These are phyloP conservation scores for Debaryomycetaceae sp. DNA, from an alignment of 1,139 yeast genomes.

Conservation along the genomic window DNA sequence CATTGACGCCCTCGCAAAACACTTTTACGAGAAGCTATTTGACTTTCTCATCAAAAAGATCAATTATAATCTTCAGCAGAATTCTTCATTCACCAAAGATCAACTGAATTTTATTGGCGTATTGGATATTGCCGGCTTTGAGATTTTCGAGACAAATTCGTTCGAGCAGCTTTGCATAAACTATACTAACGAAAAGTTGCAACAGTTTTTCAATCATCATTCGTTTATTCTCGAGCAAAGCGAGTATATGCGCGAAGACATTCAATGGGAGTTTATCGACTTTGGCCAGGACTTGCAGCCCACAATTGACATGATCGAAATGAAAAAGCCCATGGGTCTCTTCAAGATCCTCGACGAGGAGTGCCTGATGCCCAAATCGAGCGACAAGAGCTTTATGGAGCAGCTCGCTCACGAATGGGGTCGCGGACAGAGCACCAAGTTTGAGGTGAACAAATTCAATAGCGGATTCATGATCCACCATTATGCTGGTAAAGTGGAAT, in stretches of 20 bases:
- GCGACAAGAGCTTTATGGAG: conserved; percentile 83
- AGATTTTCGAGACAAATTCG: conserved; percentile 87
- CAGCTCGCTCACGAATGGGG: conserved; percentile 72
- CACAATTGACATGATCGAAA: conserved; percentile 87
- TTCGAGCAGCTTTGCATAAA: conserved; percentile 97
- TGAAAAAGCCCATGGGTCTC: conserved; percentile 79
- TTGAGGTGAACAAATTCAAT: conserved; percentile 90
- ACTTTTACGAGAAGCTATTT: conserved; percentile 81
- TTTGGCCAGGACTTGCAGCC: conserved; percentile 97
- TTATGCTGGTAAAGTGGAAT: conserved; percentile 89
- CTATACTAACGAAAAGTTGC: conserved; percentile 94
- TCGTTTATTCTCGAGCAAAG: conserved; percentile 96
- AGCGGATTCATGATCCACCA: conserved; percentile 84
- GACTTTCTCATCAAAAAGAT: conserved; percentile 75
- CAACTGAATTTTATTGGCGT: conserved; percentile 76
- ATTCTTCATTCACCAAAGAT: conserved; percentile 10
- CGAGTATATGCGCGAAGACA: conserved; percentile 83
- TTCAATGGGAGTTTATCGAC: conserved; percentile 95
- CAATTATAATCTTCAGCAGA: conserved; percentile 49
- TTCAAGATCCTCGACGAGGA: conserved; percentile 88
- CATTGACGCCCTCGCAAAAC: conserved; percentile 89
- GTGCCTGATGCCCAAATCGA: conserved; percentile 88
- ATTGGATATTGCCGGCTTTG: conserved; percentile 94
- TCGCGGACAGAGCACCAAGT: conserved; percentile 85
- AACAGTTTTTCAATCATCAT: conserved; percentile 95